Conservation (phyloP, 129 eudicot species). For the Silybum marianum region DNA sequence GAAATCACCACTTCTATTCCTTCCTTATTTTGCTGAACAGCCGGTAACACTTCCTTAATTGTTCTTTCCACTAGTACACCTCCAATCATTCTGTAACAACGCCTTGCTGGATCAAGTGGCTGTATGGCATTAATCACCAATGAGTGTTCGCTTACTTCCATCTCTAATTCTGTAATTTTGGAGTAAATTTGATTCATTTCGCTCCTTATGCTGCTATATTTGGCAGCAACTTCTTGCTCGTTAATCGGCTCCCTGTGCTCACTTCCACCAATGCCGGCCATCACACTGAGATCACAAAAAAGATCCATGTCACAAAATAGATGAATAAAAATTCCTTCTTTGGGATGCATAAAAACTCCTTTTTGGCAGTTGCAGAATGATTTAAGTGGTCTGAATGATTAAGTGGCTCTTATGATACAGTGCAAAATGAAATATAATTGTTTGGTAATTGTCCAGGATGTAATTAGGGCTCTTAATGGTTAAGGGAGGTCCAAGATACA, state of each 20-base stretch:
- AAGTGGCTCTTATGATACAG: too few relatives aligned
- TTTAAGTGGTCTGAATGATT: too few relatives aligned
- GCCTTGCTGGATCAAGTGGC: constrained; percentile 78
- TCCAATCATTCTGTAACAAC: constrained; percentile 95
- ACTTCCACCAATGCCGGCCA: constrained; percentile 57
- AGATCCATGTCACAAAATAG: not conserved
- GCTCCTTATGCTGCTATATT: constrained; percentile 62
- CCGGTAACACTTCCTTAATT: constrained; percentile 87
- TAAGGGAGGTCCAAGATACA: too few relatives aligned
- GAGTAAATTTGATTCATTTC: constrained; percentile 89
- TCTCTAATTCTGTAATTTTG: constrained; percentile 90
- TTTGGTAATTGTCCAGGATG: too few relatives aligned
- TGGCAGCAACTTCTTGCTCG: constrained; percentile 93
- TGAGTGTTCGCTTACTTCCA: constrained; percentile 94
- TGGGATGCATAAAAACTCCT: too few relatives aligned
- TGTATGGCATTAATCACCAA: constrained; percentile 84
- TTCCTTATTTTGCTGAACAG: constrained; percentile 84
- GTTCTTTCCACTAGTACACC: constrained; percentile 97
- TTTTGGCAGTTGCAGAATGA: too few relatives aligned
- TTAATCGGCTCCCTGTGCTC: constrained; percentile 60
- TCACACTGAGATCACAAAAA: constrained; percentile 31
- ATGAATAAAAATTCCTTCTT: not conserved
- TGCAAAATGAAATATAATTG: too few relatives aligned
- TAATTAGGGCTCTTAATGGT: too few relatives aligned
- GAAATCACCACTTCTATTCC: constrained; percentile 88